Evolutionary conservation across 371 early-diverging fungal species (phyloP), one percentile per base, ranked within the genome.

Genomic region (Apophysomyces variabilis): DNA sequence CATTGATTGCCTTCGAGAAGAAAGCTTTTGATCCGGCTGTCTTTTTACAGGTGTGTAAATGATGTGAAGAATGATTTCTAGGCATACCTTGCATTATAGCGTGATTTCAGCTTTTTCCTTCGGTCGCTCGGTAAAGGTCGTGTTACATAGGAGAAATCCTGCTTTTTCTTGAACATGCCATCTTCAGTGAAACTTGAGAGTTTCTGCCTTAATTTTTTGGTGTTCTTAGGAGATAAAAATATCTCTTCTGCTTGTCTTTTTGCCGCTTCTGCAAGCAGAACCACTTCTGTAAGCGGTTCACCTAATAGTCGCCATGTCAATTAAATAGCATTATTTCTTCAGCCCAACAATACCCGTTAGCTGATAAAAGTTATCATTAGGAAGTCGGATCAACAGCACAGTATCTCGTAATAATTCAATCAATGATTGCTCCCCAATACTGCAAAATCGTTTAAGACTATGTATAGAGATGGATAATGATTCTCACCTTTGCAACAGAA

Each of bases 401-500:
- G 54, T 50, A 21, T 50, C 54, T 21, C 54, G 54, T 50, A 50
- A 50, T 50, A 50, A 50, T 7, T 50, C 7, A 21, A 50, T 21
- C 4, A 50, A 5, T 11, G 54, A 16, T 5, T n/a, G 21, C 11
- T 50, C 54, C 0, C 54, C 54, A 21, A 50, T 21, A 50, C 54
- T 50, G 21, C 4, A 7, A 50, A 21, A 4, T 7, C 0, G 16
- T 50, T 21, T 21, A 21, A 5, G 5, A 16, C 35, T 50, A 13
- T 45, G 13, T 3, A 50, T 18, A 5, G 8, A 9, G n/a, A 5
- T 21, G 11, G 16, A 5, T 41, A n/a, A 0, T 16, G 4, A 21
- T 50, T 50, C 54, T 50, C 35, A 50, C 54, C 54, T 26, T 50
- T 50, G n/a, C 21, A 50, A 21, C 54, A 50, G 3, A n/a, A 21